Evolutionary conservation across 345 rosid genomes (phyloP).

Genomic region (Leavenworthia alabamica): DNA sequence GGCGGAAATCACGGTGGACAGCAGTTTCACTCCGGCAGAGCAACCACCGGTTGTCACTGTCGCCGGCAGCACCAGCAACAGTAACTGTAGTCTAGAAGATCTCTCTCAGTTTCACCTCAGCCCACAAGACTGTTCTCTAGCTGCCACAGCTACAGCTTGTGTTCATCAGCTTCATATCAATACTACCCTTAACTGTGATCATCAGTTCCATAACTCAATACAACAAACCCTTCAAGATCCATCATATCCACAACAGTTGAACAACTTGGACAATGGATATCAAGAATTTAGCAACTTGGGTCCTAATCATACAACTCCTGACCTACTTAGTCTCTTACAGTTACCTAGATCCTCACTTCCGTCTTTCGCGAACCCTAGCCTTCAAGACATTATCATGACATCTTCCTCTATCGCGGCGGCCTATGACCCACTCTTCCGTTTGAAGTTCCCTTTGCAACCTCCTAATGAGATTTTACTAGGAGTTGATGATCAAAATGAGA

Average conservation of each 20-base stretch:
- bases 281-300: slow-evolving; percentile 23
- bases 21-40: slow-evolving; percentile 20
- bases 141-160: slow-evolving; percentile 26
- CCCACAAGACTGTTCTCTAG: slow-evolving; percentile 23
- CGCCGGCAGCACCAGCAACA: slow-evolving; percentile 29
- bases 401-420: slow-evolving; percentile 35
- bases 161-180: slow-evolving; percentile 39
- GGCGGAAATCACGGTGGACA: slow-evolving; percentile 25
- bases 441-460: slow-evolving; percentile 54
- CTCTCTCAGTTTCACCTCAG: slow-evolving; percentile 37
- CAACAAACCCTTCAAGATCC: slow-evolving; percentile 28
- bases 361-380: slow-evolving; percentile 23
- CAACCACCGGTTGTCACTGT: slow-evolving; percentile 15
- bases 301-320: slow-evolving; percentile 39
- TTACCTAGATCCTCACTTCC: slow-evolving; percentile 44
- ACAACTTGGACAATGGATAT: slow-evolving; percentile 34
- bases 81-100: slow-evolving; percentile 38
- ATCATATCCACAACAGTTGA: neutral
- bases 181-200: slow-evolving; percentile 7
- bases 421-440: slow-evolving; percentile 52
- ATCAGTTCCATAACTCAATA: slow-evolving; percentile 25
- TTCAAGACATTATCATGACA: slow-evolving; percentile 29
- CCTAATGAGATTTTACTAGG: slow-evolving; percentile 38
- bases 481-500: slow-evolving; percentile 19
- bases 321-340: slow-evolving; percentile 59